Evolutionary conservation across 2,329 filamentous ascomycete genomes (phyloP).

Genomic region (Hirsutella rhossiliensis): DNA sequence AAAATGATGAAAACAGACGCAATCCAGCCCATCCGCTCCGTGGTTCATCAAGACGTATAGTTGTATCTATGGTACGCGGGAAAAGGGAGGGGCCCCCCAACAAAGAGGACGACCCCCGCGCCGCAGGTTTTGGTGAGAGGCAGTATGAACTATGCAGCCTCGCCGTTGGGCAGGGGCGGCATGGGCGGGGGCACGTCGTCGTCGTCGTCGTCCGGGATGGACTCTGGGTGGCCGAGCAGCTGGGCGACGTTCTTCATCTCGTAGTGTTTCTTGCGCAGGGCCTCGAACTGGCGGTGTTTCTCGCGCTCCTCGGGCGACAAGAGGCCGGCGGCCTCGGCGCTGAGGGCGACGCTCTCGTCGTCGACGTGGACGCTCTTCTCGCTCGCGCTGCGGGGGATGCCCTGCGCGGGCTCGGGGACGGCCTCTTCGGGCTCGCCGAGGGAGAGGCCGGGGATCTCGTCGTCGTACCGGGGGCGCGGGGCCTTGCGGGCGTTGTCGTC

Average conservation of each 20-base stretch:
- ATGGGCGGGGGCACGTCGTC: constrained; percentile 21
- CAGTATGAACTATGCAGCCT: constrained; percentile 10
- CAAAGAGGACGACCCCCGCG: not conserved
- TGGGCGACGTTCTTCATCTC: constrained; percentile 95
- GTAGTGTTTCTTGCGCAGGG: constrained; percentile 90
- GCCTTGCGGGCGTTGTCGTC: constrained; percentile 15
- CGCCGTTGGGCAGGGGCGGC: constrained; percentile 32
- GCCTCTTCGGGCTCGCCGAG: constrained; percentile 84
- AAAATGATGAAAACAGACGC: too few relatives aligned
- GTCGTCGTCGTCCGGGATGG: constrained; percentile 48
- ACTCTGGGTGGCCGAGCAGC: constrained; percentile 66
- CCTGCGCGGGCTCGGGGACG: constrained; percentile 30
- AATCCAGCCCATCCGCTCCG: not conserved
- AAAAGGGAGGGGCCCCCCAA: too few relatives aligned
- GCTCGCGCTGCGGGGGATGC: constrained; percentile 23
- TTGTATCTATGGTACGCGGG: not conserved
- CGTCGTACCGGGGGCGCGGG: constrained; percentile 33
- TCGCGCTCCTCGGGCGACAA: constrained; percentile 63
- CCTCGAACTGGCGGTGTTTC: constrained; percentile 87
- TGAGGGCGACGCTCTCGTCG: constrained; percentile 43
- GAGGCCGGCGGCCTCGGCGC: constrained; percentile 42
- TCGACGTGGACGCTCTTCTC: constrained; percentile 75
- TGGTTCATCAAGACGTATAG: not conserved
- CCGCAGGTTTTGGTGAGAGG: not conserved
- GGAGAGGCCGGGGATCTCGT: constrained; percentile 85